A percentile compares a stretch with the other conserved stretches of the same genome.
Evolutionary conservation across 176 grass and related monocot genomes (phyloP).

Genomic region (Musa itinerans): DNA sequence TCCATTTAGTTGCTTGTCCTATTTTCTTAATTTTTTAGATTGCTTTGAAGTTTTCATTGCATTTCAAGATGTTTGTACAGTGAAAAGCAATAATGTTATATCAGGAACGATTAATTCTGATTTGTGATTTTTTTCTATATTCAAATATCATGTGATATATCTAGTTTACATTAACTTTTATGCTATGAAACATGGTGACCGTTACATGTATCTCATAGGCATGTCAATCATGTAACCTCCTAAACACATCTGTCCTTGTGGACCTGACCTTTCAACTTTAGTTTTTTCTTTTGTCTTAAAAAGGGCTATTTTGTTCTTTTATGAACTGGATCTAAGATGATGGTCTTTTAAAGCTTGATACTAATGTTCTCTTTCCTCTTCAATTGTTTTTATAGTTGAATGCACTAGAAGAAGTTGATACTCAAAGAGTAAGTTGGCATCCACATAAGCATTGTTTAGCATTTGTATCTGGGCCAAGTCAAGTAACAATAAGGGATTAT

Average conservation of each 20-base stretch:
- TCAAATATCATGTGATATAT: too few species aligned
- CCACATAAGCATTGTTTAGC: slow-evolving; percentile 71
- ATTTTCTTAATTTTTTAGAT: not conserved
- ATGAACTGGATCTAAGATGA: not conserved
- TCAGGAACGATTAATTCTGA: too few species aligned
- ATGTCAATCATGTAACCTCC: too few species aligned
- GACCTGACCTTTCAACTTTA: not conserved
- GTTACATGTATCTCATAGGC: too few species aligned
- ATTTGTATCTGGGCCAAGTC: slow-evolving; percentile 69
- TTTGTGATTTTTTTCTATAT: too few species aligned
- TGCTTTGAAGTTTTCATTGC: not conserved
- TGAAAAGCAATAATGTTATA: not conserved
- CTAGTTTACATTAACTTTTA: too few species aligned
- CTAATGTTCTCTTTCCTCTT: not conserved
- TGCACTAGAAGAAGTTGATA: slow-evolving; percentile 53
- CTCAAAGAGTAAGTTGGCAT: slow-evolving; percentile 74
- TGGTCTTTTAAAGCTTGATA: not conserved
- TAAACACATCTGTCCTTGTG: too few species aligned
- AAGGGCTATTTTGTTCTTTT: not conserved
- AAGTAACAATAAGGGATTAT: slow-evolving; percentile 64
- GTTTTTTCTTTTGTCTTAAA: not conserved
- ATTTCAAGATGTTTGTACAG: not conserved
- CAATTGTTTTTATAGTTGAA: slow-evolving; percentile 50
- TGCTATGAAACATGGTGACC: too few species aligned
- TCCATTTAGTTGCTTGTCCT: not conserved